Base-by-base conservation (phyloP, 345 rosid species). In the Eucalyptus leucophloia region DNA sequence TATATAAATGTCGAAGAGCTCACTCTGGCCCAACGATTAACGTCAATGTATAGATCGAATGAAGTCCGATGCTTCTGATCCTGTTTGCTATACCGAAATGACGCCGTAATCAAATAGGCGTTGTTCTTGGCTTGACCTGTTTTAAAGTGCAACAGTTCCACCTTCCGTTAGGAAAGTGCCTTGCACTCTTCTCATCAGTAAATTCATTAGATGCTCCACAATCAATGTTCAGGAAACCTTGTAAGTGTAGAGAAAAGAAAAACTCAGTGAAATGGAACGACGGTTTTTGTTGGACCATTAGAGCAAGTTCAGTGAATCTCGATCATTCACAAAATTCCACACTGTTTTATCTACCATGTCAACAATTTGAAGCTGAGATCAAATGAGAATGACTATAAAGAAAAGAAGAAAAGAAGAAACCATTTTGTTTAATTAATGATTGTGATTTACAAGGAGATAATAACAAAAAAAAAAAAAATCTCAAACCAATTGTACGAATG, bases 101-200 rank as follows among this genome's bases (percentile, higher is more conserved):
- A 53, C 26, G 93, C 90, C 87, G 93, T 87, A 88, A 93, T 90
- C 23, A 93, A 15, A 87, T 95, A 95, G n/a, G 89, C 88, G 21
- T 89, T 30, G 54, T 88, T 60, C 21, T 58, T 90, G 13, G 91
- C 94, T 40, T 88, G 49, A 24, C 4, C 40, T 26, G 93, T 47
- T 88, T 91, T 7, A 95, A 34, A 7, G 85, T 94, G 87, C 93
- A 95, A 49, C 95, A 94, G 49, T 95, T 93, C 90, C 92, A 91
- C 80, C 19, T 30, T 56, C 95, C 95, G 3, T 91, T 85, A 5
- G 93, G 94, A 86, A 93, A 93, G 77, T 87, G 90, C 89, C 91
- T 93, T 18, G 89, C 12, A 17, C 80, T n/a, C 90, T 87, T 89
- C 6, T 13, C 45, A 65, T 92, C 92, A 8, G 65, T 44, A 62